Evolutionary conservation across 257 asterid species (phyloP), one percentile per base, ranked within the genome.

Genomic region (Anisodus acutangulus): DNA sequence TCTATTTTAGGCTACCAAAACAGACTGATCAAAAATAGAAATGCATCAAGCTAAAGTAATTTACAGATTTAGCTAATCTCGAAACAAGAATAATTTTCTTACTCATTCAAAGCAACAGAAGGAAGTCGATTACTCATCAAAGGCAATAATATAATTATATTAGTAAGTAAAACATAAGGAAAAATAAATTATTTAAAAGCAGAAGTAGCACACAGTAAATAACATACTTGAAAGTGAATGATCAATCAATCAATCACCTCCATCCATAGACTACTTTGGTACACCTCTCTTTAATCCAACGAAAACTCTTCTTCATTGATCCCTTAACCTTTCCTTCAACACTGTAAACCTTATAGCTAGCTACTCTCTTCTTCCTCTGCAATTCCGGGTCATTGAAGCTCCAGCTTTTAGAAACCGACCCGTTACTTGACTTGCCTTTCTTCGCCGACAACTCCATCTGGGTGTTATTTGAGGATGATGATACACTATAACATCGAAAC

Each of bases 351-450:
- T 84, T 84, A 58, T 79, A 84, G 45, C 84, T 53, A 62, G 84
- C 87, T 13, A 84, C 84, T 69, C 84, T 84, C 43, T 79, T 84
- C 70, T 84, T 84, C 84, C 84, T 84, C n/a, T 66, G 84, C 58
- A 79, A 12, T 37, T 84, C 84, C n/a, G 81, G 81, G 58, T 79
- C 84, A 78, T 9, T 41, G 2, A 84, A 78, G 53, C 87, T 64
- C 84, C 84, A 84, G 31, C 69, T 31, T 35, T 55, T 84, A 55
- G 84, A 84, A 47, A 74, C 60, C 10, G 81, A 74, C 19, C 81
- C 81, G 19, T 49, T 49, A 26, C n/a, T 74, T 3, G 39, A 71
- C 62, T 49, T 49, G 6, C 59, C 58, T 74, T 74, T 49, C 81
- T 74, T 71, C 7, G 2, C 37, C 39, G 37, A 9, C 57, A 71